Evolutionary conservation across 208 protist genomes (phyloP).

Genomic region (Crithidia fasciculata): DNA sequence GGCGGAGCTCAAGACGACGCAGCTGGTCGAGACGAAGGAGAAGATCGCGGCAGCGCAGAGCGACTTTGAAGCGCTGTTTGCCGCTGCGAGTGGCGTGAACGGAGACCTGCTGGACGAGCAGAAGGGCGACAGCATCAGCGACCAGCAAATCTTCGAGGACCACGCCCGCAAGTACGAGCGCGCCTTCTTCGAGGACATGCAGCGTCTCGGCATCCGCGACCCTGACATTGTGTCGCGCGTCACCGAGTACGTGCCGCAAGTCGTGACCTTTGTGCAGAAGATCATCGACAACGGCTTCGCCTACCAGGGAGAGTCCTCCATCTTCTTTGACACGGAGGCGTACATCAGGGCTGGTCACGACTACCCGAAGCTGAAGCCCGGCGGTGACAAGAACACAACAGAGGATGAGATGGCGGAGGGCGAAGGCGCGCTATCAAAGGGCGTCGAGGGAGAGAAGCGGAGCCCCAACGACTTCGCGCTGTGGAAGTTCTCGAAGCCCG

Average conservation of each 20-base stretch:
- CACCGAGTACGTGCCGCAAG: constrained; percentile 97
- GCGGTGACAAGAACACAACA: constrained; percentile 62
- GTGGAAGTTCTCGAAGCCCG: constrained; percentile 96
- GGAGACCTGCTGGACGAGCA: constrained; percentile 84
- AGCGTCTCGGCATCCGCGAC: constrained; percentile 80
- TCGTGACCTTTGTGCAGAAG: constrained; percentile 93
- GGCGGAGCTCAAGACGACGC: constrained; percentile 66
- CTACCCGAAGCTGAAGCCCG: constrained; percentile 94
- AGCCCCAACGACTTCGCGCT: constrained; percentile 96
- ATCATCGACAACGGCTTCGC: constrained; percentile 97
- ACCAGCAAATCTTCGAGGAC: constrained; percentile 89
- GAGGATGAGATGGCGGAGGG: constrained; percentile 93
- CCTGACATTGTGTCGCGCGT: constrained; percentile 96
- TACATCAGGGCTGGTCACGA: constrained; percentile 86
- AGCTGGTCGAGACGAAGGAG: constrained; percentile 63
- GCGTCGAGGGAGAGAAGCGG: constrained; percentile 88
- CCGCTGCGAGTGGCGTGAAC: constrained; percentile 67
- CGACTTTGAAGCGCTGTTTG: constrained; percentile 60
- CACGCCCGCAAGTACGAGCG: constrained; percentile 90
- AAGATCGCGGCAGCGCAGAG: constrained; percentile 58
- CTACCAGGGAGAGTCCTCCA: constrained; percentile 91
- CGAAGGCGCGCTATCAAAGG: constrained; percentile 78
- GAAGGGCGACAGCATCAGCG: constrained; percentile 63
- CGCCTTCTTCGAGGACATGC: constrained; percentile 95
- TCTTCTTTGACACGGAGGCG: constrained; percentile 97